Conservation (phyloP, 208 protist genomes). For the Acanthamoeba triangularis region DNA sequence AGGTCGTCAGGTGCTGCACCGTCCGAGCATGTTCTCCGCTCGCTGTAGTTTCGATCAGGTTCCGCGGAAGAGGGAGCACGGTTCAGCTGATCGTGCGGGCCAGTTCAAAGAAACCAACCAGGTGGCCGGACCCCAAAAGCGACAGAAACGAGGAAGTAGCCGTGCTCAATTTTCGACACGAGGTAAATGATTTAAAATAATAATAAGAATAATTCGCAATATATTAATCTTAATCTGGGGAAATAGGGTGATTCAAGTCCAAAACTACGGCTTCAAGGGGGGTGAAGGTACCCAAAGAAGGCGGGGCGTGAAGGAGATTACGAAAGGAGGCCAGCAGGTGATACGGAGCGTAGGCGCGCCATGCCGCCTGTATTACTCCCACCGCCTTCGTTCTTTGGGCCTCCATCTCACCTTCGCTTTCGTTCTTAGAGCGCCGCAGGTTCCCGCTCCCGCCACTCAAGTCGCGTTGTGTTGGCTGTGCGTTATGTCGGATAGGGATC, state of each 20-base stretch:
- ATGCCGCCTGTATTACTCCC: not conserved
- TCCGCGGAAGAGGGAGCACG: not conserved
- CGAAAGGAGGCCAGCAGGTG: not conserved
- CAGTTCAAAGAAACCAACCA: too few species aligned
- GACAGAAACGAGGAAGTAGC: too few species aligned
- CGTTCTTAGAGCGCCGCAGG: not conserved
- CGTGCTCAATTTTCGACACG: too few species aligned
- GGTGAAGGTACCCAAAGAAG: not conserved
- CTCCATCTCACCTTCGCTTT: not conserved
- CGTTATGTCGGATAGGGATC: too few species aligned
- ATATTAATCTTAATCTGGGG: too few species aligned
- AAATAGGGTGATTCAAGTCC: not conserved
- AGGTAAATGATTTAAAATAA: too few species aligned
- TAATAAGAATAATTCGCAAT: too few species aligned
- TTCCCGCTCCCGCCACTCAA: too few species aligned
- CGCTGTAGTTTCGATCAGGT: not conserved
- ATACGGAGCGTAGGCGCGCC: not conserved
- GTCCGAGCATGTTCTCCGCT: not conserved
- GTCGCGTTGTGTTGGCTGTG: too few species aligned
- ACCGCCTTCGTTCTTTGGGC: not conserved
- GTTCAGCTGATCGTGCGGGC: too few species aligned
- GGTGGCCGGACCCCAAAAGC: too few species aligned
- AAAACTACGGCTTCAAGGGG: too few species aligned
- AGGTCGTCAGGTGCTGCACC: constrained; percentile 35
- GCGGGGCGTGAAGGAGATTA: constrained; percentile 25